Percentiles rank a stretch among this genome's conserved stretches.
Conservation (phyloP, 2,329 filamentous ascomycete species). For the Penicillium sp. region DNA sequence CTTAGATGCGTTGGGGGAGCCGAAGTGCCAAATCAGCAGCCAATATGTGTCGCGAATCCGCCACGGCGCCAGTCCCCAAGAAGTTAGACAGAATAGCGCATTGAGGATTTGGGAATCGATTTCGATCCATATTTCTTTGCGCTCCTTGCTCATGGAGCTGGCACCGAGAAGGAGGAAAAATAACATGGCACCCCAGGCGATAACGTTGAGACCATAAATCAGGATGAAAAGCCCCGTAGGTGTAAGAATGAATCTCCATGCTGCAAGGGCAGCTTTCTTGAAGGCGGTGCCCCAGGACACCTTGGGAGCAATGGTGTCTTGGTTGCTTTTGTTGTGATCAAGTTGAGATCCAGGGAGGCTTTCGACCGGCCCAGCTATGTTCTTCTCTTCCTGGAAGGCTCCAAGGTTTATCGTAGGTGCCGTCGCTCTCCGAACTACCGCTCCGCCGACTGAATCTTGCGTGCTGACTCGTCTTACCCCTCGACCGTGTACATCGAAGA, state of each 20-base stretch:
- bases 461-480: background rate
- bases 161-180: background rate
- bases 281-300: background rate
- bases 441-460: background rate
- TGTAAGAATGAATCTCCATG: background rate
- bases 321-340: no score
- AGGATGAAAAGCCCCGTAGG: background rate
- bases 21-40: background rate
- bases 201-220: slow-evolving; percentile 1
- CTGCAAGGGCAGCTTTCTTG: background rate
- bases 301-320: background rate
- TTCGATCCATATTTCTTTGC: slow-evolving; percentile 1
- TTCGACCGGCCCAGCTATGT: background rate
- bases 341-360: no score
- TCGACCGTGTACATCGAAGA: background rate
- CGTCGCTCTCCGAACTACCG: background rate
- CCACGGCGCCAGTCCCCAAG: background rate
- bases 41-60: background rate
- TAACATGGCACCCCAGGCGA: slow-evolving; percentile 4
- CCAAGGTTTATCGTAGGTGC: background rate
- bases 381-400: background rate
- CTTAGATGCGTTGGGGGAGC: background rate
- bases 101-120: slow-evolving; percentile 2
- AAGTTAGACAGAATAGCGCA: background rate
- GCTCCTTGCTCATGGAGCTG: background rate